Conservation (phyloP, 176 grass and related monocot genomes). For the Aechmea fasciata region DNA sequence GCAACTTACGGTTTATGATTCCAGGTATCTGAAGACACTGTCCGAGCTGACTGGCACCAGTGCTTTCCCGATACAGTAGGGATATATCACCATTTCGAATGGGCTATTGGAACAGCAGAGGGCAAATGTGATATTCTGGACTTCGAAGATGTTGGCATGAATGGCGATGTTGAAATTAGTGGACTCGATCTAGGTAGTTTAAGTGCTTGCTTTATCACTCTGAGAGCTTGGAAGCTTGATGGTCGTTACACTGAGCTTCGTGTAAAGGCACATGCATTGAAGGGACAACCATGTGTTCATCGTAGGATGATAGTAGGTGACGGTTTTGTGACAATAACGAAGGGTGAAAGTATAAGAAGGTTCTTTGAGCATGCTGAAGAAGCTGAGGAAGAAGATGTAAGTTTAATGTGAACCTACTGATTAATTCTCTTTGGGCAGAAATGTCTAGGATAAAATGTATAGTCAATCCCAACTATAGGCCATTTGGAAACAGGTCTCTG, state of each 20-base stretch:
- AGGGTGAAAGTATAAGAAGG: conserved; percentile 73
- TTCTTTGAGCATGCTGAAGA: conserved; percentile 98
- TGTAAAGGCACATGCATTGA: conserved; percentile 89
- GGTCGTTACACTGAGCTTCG: conserved; percentile 48
- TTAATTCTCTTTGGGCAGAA: background rate
- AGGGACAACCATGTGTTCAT: conserved; percentile 85
- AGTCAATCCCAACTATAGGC: too few relatives aligned
- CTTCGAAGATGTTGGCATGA: conserved; percentile 80
- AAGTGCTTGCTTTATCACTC: conserved; percentile 53
- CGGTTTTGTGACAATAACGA: conserved; percentile 73
- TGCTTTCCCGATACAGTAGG: conserved; percentile 46
- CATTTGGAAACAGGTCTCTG: background rate
- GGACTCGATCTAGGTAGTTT: conserved; percentile 63
- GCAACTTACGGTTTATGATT: conserved; percentile 19
- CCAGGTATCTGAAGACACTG: conserved; percentile 77
- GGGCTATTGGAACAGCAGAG: conserved; percentile 82
- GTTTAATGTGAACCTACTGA: conserved; percentile 6
- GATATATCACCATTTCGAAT: conserved; percentile 86
- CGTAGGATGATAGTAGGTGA: conserved; percentile 67
- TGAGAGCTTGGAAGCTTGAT: conserved; percentile 73
- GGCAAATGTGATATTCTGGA: conserved; percentile 71
- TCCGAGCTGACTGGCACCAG: conserved; percentile 59
- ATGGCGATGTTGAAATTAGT: conserved; percentile 40
- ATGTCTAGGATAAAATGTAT: background rate
- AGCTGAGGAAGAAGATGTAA: conserved; percentile 95